Base-by-base conservation (phyloP, 129 eudicot species). In the Rutidosis leptorrhynchoides region DNA sequence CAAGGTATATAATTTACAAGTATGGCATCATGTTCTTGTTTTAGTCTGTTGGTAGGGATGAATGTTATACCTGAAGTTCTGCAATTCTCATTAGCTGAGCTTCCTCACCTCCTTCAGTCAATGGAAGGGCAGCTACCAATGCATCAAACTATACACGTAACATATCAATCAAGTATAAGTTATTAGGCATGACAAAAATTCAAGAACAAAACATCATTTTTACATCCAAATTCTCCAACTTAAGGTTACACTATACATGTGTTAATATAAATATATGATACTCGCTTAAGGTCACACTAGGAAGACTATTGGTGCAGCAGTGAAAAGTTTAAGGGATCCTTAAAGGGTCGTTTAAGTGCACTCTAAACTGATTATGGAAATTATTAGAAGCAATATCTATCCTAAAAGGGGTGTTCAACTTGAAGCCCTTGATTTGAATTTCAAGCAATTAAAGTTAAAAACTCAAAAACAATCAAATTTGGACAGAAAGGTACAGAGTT, bases 81-180 rank as follows among this genome's bases (percentile, higher is more conserved):
- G 83, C 83, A 67, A 92, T 88, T 79, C 79, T 83, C 80, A 85
- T 80, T 42, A 92, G 61, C 65, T 92, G 98, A 80, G 90, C 88
- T 74, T 87, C 95, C 68, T 87, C 95, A 45, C 90, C 90, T 19
- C 90, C 95, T 63, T 84, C 95, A 1, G 80, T 63, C 64, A 84
- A 77, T 12, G 95, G 90, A 64, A 87, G 95, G 40, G 87, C 90
- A 24, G 89, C 67, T 29, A 84, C 90, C 67, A 87, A 62, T 22
- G 90, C 87, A 83, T 86, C 94, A 75, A 83, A 86, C 94, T 83
- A 82, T 52, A 64, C 56, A 76, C 54, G 65, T 56, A 56, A 61
- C 33, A 33, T 10, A 45, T 35, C 33, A 62, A 11, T 25, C n/a
- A 75, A 52, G 32, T 3, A 30, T 35, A 35, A 5, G 10, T 1